Conservation (phyloP, 2,329 filamentous ascomycete genomes). For the Beauveria rudraprayagi region DNA sequence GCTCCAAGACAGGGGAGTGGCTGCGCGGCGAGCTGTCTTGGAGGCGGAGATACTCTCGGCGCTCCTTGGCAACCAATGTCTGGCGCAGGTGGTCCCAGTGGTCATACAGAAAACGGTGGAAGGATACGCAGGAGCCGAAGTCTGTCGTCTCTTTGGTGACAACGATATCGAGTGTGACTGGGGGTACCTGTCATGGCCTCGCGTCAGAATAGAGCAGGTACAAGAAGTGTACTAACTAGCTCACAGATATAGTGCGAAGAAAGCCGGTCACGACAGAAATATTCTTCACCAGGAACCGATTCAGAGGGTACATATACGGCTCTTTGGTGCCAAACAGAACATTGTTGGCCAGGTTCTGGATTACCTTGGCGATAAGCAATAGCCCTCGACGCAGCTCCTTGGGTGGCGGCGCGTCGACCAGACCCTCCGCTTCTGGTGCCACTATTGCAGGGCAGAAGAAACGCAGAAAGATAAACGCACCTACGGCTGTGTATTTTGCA, state of each 20-base stretch:
- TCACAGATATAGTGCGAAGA: slow-evolving; percentile 57
- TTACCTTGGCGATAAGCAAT: slow-evolving; percentile 61
- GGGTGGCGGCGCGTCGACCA: slow-evolving; percentile 52
- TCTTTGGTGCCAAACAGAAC: slow-evolving; percentile 65
- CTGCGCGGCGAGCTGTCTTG: slow-evolving; percentile 44
- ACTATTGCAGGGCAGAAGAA: slow-evolving; percentile 69
- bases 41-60: slow-evolving; percentile 47
- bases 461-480: slow-evolving; percentile 62
- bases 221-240: slow-evolving; percentile 20
- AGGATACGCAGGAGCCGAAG: slow-evolving; percentile 61
- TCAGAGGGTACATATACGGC: slow-evolving; percentile 63
- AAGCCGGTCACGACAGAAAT: slow-evolving; percentile 62
- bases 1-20: slow-evolving; percentile 50
- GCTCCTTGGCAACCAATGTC: slow-evolving; percentile 52
- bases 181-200: slow-evolving; percentile 31
- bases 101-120: slow-evolving; percentile 63
- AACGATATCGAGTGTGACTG: slow-evolving; percentile 35
- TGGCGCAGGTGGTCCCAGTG: slow-evolving; percentile 64
- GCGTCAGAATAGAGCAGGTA: slow-evolving; percentile 14
- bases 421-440: slow-evolving; percentile 57
- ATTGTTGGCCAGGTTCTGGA: slow-evolving; percentile 65
- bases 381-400: slow-evolving; percentile 63
- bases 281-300: slow-evolving; percentile 60
- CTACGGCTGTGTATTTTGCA: slow-evolving; percentile 64
- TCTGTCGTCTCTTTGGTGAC: slow-evolving; percentile 48